Base-by-base conservation (phyloP, 2,329 filamentous ascomycete genomes). In the Fusarium dimerum region DNA sequence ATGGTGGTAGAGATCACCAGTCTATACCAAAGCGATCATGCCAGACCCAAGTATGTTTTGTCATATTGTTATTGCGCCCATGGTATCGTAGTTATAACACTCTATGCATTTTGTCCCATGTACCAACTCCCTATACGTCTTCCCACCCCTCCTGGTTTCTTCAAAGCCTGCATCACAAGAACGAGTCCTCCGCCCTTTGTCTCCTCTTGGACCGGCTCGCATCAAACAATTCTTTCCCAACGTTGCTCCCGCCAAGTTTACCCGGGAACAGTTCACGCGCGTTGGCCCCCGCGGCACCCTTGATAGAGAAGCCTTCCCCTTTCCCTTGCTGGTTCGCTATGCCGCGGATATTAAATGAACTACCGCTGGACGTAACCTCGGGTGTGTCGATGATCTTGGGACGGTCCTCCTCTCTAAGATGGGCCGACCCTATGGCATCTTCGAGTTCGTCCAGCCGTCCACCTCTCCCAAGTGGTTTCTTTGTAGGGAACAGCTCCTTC, bases 131-230 rank as follows among this genome's bases (percentile, higher is more conserved):
- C 6, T n/a, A n/a, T n/a, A 26, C 38, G 40, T n/a, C 32, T 3
- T 40, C 26, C 38, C 46, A 9, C 16, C 13, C 39, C 16, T 34
- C 20, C 20, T 36, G 12, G 10, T 16, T 34, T 36, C 34, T 42
- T 45, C 47, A 40, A 50, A 70, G 11, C 11, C 13, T 36, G 5
- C n/a, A 42, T 52, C 41, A 91, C 55, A 79, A 77, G 67, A 91
- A 92, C 57, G 89, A 75, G 71, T 92, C 89, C 62, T 90, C 86
- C 0, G 89, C 89, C 65, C 78, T 85, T 62, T 87, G 83, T 58
- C 89, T 81, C 56, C 70, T 68, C 88, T 89, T 59, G 58, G 68
- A 47, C 45, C 65, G 60, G 20, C 59, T 26, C 84, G 65, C 56
- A 75, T 84, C 53, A 63, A 91, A 89, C 15, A 90, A 70, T 66